Evolutionary conservation across 257 asterid species (phyloP), one percentile per base, ranked within the genome.

Genomic region (Linaria vulgaris): DNA sequence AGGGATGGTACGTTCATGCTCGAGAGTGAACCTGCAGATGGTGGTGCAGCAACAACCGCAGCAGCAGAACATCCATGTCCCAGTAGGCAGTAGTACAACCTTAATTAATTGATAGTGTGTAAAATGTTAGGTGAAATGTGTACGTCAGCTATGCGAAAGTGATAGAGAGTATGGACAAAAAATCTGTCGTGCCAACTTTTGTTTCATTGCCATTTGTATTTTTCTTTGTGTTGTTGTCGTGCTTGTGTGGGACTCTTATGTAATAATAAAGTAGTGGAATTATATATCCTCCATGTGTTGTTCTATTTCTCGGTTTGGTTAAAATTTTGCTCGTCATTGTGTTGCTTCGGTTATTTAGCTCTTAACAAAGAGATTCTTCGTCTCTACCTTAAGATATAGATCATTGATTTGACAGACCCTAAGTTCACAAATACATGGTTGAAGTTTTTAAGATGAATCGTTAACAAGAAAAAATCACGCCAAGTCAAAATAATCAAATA

Each of bases 1-100:
- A 17, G 96, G 80, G 71, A 68, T 89, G 66, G 87, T 80, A 46
- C 85, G 91, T 0, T 74, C 96, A 0, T 92, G 99, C 67, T 85
- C 97, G 0, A 73, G 91, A 63, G 20, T 81, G 6, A 85, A 89
- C 50, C 65, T 88, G 19, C 85, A 80, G 69, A 74, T 81, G 81
- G 81, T 66, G 78, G 81, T 66, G 78, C 86, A 67, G 56, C 60
- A 79, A 68, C 89, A 76, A 46, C 88, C 69, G 70, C 72, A 68
- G 44, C 81, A 78, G 54, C 86, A 76, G 72, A 69, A 74, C 73
- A 76, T 79, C 68, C 78, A 82, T 12, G 65, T 72, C 39, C 78
- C 80, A 3, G 76, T 79, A 12, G 79, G 77, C 80, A 3, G 76
- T 79, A 12, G 79, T 78, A 24, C 87, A 74, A 52, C 83, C 82